These are phyloP conservation scores for Venustampulla echinocandica DNA, from an alignment of 495 filamentous ascomycete species.

Conservation along the genomic window DNA sequence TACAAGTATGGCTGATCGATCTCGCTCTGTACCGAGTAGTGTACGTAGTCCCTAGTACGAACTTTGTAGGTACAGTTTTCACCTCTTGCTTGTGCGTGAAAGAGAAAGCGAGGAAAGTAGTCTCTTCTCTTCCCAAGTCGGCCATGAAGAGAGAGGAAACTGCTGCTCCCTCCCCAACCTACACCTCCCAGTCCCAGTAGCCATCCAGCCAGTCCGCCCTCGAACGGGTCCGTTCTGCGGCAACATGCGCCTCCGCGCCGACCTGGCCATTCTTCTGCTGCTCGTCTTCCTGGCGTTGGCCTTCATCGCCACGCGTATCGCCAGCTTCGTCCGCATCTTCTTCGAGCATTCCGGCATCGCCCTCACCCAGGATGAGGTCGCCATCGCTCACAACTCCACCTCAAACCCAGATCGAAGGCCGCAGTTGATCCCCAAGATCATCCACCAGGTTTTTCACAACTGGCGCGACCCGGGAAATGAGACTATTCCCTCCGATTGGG, in stretches of 20 bases:
- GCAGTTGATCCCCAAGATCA: slow-evolving; percentile 74
- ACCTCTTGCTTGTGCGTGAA: no score
- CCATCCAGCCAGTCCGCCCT: background rate
- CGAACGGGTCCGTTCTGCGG: background rate
- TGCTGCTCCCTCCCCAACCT: no score
- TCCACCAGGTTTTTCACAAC: slow-evolving; percentile 80
- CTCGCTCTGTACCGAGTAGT: no score
- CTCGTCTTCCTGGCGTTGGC: slow-evolving; percentile 6
- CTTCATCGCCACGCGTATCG: slow-evolving; percentile 23
- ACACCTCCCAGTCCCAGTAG: background rate
- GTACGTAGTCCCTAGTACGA: no score
- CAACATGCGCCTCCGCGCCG: slow-evolving; percentile 2
- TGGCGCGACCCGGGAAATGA: slow-evolving; percentile 33
- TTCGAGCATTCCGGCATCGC: slow-evolving; percentile 33
- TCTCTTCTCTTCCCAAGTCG: no score
- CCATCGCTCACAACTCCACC: background rate
- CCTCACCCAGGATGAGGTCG: slow-evolving; percentile 37
- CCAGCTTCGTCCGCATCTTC: slow-evolving; percentile 28
- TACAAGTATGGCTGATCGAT: no score
- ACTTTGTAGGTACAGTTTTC: no score
- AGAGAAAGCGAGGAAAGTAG: no score
- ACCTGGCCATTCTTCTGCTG: background rate
- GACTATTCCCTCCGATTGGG: slow-evolving; percentile 65
- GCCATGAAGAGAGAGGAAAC: no score
- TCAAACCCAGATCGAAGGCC: slow-evolving; percentile 40